Evolutionary conservation across 495 filamentous ascomycete species (phyloP), one percentile per base, ranked within the genome.

Genomic region (Xylaria curta): DNA sequence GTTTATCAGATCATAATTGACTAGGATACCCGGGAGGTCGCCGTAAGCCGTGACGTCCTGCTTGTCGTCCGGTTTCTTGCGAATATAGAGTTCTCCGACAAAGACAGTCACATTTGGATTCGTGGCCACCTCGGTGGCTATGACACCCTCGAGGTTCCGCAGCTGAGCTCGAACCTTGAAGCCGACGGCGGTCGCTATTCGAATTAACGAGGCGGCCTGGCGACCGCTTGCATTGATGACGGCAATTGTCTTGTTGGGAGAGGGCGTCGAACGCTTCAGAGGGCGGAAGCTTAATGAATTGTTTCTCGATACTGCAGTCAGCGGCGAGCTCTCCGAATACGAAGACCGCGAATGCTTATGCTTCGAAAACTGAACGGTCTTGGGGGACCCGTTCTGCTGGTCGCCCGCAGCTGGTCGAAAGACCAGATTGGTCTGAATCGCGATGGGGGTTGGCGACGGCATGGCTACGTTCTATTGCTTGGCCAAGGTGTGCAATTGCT

Each of bases 191-290:
- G 92, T 91, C 26, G 95, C 95, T 75, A 97, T 94, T 59, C 95
- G 91, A 67, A 97, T 94, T 78, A 98, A 88, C 47, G 94, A 97
- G 54, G 95, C 95, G 40, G 94, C 93, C 86, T 98, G 95, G 72
- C 95, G 91, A 71, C 95, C 95, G 73, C 92, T 93, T 80, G 91
- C 91, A 82, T 98, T 98, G 79, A 97, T 94, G 77, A 96, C 91
- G 75, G 93, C 94, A 75, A 97, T 94, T 60, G 90, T 95, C 83
- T 94, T 93, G 76, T 87, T 81, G 51, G 88, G 85, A 68, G 86
- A 85, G 61, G 84, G 84, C 74, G 83, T 85, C 40, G 82, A 78
- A 68, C 87, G 80, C 75, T 88, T 88, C 15, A 83, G 74, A 4
- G 87, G 87, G 21, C 87, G 85, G 73, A 85, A 84, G 8, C 75